These are phyloP conservation scores for Eucalyptus cloeziana DNA, from an alignment of 345 rosid genomes.

Conservation along the genomic window DNA sequence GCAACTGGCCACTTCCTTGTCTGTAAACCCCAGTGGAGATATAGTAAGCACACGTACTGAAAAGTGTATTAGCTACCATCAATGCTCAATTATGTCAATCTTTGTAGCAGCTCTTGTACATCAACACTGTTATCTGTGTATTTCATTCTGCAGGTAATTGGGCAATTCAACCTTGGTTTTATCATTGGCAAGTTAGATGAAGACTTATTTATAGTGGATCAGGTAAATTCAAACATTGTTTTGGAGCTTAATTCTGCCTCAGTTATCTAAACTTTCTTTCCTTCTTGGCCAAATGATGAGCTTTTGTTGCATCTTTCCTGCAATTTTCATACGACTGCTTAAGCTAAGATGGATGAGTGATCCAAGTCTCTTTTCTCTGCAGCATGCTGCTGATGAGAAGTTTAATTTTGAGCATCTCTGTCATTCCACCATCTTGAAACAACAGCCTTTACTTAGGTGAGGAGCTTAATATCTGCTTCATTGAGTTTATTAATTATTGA, in stretches of 20 bases:
- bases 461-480: constrained; percentile 2
- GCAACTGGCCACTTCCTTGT: neutral
- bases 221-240: constrained; percentile 33
- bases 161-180: constrained; percentile 97
- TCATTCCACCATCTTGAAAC: constrained; percentile 80
- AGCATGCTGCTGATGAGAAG: constrained; percentile 99
- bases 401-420: constrained; percentile 84
- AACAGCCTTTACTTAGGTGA: constrained; percentile 91
- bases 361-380: constrained; percentile 8
- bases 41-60: neutral
- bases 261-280: neutral
- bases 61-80: neutral
- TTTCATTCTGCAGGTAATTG: constrained; percentile 53
- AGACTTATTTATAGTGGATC: constrained; percentile 97
- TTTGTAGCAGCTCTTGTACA: neutral
- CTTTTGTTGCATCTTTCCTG: neutral
- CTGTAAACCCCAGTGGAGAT: neutral
- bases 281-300: neutral
- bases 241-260: neutral
- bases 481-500: neutral
- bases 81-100: neutral
- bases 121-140: neutral
- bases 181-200: constrained; percentile 80
- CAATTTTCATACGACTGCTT: neutral
- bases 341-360: neutral